Base-by-base conservation (phyloP, 768 basidiomycete species). In the Serendipita sp. region DNA sequence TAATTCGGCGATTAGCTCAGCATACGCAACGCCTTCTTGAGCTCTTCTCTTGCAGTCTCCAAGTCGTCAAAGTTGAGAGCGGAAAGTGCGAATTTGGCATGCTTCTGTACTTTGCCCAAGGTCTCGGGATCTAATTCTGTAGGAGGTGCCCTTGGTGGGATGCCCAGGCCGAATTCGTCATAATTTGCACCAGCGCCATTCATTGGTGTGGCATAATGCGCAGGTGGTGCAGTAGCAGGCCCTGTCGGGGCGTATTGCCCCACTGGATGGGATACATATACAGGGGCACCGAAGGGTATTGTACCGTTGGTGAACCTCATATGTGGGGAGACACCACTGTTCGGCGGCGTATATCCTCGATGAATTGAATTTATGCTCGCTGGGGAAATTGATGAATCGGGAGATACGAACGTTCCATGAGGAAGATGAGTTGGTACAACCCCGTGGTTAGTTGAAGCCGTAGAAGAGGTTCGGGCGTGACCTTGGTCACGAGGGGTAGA, bases 41-140 rank as follows among this genome's bases (percentile, higher is more conserved):
- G 74, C 74, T 99, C 92, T 71, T 81, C 85, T 70, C 81, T 80
- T 16, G 95, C 95, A 69, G 89, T 88, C 67, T 88, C 87, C 8
- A 79, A 78, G 73, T 99, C 95, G 71, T 98, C 95, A 72, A 94
- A 97, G 71, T 97, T 92, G 63, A 99, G 77, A n/a, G 96, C 84
- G 34, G 89, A 91, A 64, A 97, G 90, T 4, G 95, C 95, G 75
- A 87, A 96, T 63, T 82, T 81, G 68, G 92, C 92, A 69, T 94
- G 92, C 71, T 89, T 96, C 78, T 99, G 94, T 13, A 82, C 83
- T 66, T 86, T 83, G 18, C 84, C 78, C 29, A 96, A 80, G 63
- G 84, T 71, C 62, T 76, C 76, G 3, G 87, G 83, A 0, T 87
- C 82, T 52, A 92, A 73, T 36, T 84, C 83, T 23, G 55, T 33